phyloP scores from a whole-genome alignment of 257 asterid genomes.

The Petrea volubilis region DNA sequence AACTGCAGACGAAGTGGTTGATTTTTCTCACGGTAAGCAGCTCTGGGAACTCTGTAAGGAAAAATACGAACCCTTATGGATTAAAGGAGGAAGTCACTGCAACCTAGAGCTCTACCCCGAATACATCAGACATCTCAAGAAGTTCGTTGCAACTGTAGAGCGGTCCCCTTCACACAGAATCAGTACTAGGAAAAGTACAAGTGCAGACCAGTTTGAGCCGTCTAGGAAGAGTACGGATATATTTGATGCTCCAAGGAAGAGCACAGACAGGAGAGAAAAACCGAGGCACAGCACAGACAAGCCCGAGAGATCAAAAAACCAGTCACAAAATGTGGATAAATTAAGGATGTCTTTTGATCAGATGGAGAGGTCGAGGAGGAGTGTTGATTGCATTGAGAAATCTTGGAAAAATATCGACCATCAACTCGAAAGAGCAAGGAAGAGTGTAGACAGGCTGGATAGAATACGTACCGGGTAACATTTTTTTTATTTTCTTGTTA shows the following conservation, averaged over 20 bases:
- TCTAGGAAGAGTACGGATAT: conserved; percentile 72
- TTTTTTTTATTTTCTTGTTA: not conserved
- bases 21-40: conserved; percentile 84
- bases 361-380: conserved; percentile 82
- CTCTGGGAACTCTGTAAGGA: conserved; percentile 86
- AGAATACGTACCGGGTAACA: conserved; percentile 60
- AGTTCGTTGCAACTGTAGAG: conserved; percentile 74
- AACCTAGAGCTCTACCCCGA: conserved; percentile 83
- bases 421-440: conserved; percentile 70
- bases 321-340: conserved; percentile 53
- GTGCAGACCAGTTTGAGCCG: conserved; percentile 65
- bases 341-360: conserved; percentile 68
- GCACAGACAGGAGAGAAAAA: conserved; percentile 84
- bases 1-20: conserved; percentile 89
- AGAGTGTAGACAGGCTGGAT: conserved; percentile 78
- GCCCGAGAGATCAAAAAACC: conserved; percentile 61
- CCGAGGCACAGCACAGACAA: conserved; percentile 78
- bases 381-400: conserved; percentile 77
- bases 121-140: conserved; percentile 72
- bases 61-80: conserved; percentile 89
- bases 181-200: conserved; percentile 57
- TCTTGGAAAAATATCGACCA: conserved; percentile 73
- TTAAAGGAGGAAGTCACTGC: conserved; percentile 86
- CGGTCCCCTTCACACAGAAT: conserved; percentile 68
- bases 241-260: conserved; percentile 73